Percentiles rank a stretch among this genome's conserved stretches.
phyloP scores from a whole-genome alignment of 2,329 filamentous ascomycete species.

The Aspergillus ustus region DNA sequence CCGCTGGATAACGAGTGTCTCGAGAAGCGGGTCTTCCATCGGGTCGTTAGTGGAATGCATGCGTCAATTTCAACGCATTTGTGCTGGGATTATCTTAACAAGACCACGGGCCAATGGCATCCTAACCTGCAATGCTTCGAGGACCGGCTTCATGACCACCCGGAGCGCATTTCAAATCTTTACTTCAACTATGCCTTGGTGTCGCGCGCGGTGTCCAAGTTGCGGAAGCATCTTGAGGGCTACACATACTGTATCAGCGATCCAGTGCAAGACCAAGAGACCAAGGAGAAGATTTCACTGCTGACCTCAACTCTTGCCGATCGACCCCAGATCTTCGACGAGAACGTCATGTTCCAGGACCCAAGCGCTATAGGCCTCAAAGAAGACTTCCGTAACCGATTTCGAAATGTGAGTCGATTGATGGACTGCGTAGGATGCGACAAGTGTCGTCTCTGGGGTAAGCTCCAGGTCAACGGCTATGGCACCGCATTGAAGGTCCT shows the following conservation, averaged over 20 bases:
- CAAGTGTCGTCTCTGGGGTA: conserved; percentile 98
- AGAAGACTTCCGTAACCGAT: conserved; percentile 95
- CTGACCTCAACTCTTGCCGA: conserved; percentile 73
- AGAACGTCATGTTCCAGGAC: conserved; percentile 89
- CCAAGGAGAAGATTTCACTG: conserved; percentile 78
- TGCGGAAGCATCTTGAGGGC: conserved; percentile 76
- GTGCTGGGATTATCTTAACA: conserved; percentile 95
- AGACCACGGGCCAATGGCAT: conserved; percentile 90
- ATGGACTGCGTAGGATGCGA: conserved; percentile 99
- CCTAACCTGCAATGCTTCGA: conserved; percentile 91
- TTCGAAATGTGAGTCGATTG: conserved; percentile 92
- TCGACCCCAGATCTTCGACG: conserved; percentile 81
- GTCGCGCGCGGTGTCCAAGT: conserved; percentile 86
- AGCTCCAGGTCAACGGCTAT: conserved; percentile 92
- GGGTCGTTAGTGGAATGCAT: conserved; percentile 96
- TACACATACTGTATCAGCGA: conserved; percentile 96
- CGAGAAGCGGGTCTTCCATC: conserved; percentile 98
- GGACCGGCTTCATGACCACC: conserved; percentile 77
- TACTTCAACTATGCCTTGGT: conserved; percentile 99
- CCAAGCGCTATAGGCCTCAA: conserved; percentile 72
- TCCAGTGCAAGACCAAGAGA: conserved; percentile 73
- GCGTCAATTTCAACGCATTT: conserved; percentile 95
- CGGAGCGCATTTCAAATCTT: conserved; percentile 92
- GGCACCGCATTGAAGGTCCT: conserved; percentile 93
- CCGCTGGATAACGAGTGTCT: conserved; percentile 90